Evolutionary conservation across 2,329 filamentous ascomycete species (phyloP).

Genomic region (Ceratocystis huliohia): DNA sequence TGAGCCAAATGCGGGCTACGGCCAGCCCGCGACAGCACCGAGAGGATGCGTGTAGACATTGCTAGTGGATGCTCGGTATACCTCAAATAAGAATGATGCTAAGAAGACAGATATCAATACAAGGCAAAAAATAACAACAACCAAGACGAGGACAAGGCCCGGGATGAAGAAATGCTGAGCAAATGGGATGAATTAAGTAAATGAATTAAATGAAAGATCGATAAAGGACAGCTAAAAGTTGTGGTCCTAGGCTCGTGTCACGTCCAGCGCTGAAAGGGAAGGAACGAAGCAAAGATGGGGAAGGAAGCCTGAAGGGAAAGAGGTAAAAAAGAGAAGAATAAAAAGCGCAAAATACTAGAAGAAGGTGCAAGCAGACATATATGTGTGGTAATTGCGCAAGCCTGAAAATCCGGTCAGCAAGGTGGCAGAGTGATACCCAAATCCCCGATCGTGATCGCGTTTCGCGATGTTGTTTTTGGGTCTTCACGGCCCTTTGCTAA

Average conservation of each 20-base stretch:
- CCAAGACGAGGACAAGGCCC: neutral
- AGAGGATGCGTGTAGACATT: slow-evolving; percentile 12
- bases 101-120: neutral
- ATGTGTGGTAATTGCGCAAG: neutral
- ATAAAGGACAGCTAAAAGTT: neutral
- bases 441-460: neutral
- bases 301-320: neutral
- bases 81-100: neutral
- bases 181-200: neutral
- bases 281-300: neutral
- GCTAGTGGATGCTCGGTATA: neutral
- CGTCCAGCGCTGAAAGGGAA: slow-evolving; percentile 3
- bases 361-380: neutral
- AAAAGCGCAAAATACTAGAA: neutral
- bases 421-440: neutral
- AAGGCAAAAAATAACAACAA: neutral
- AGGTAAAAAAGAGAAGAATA: slow-evolving; percentile 9
- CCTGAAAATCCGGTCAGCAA: neutral
- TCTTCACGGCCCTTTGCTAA: neutral
- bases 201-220: neutral
- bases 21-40: slow-evolving; percentile 9
- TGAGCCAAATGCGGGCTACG: neutral
- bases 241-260: slow-evolving; percentile 4
- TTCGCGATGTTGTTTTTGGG: neutral
- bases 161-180: neutral